Evolutionary conservation across 225 moss, liverwort and hornwort genomes (phyloP), one percentile per base, ranked within the genome.

Genomic region (Polytrichum formosum): DNA sequence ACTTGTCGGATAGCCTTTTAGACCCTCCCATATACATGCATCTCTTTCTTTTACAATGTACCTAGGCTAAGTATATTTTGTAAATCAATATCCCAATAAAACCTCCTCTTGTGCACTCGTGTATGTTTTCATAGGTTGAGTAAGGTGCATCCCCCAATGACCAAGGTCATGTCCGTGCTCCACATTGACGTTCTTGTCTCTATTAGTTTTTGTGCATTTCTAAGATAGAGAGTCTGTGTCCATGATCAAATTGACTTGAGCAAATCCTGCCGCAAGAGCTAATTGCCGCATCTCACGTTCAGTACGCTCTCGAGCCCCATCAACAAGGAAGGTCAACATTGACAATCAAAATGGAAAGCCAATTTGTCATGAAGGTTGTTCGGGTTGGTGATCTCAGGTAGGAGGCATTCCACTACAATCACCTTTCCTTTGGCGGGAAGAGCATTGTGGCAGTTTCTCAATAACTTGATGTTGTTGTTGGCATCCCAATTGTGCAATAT

Each of bases 401-500:
- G 55, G 60, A 79, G 29, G 21, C 25, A 64, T 6, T 83, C 83
- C 37, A 67, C 66, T 8, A 70, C 63, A 28, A 79, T 70, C 29
- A 67, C 33, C 28, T 79, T 83, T 8, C 79, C 83, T 28, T 70
- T 66, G 0, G 61, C 28, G 4, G 79, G 76, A 62, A 83, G 61
- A 1, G 83, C 72, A 28, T 73, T 33, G 62, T 8, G 53, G 72
- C 83, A 79, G 20, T 83, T 70, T 33, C 31, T 54, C 63, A 83
- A 18, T 26, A 83, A n/a, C 33, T 70, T 70, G 54, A 74, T 28
- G 21, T 54, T 46, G 29, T 65, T 30, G 22, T 69, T 70, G 68
- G 79, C 83, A 27, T 70, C 30, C 83, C 79, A 83, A 66, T 83
- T 70, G 56, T 79, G 73, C 65, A 83, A 35, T 23, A 83, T 70